A percentile compares a stretch with the other conserved stretches of the same genome.
Evolutionary conservation across 345 rosid genomes (phyloP).

Genomic region (Triadica sebifera): DNA sequence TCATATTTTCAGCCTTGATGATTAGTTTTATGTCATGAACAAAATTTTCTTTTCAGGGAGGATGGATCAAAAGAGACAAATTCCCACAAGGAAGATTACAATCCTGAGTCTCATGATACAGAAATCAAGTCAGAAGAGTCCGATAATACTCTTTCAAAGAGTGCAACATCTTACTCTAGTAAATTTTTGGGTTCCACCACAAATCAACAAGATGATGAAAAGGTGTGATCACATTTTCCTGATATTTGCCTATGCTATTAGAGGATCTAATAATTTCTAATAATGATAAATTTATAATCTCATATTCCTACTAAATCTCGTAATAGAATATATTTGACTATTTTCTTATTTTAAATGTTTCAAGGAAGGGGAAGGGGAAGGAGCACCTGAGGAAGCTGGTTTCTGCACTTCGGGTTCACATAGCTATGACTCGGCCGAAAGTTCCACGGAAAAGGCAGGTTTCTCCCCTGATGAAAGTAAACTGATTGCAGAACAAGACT

Average conservation of each 20-base stretch:
- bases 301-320: not conserved
- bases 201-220: conserved; percentile 24
- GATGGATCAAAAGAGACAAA: conserved; percentile 28
- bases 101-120: conserved; percentile 18
- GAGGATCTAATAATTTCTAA: no score
- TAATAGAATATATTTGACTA: not conserved
- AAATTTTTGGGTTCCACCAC: conserved; percentile 27
- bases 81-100: conserved; percentile 19
- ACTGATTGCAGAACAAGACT: conserved; percentile 21
- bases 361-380: not conserved
- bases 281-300: no score
- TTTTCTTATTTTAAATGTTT: not conserved
- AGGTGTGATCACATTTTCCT: conserved; percentile 25
- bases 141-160: conserved; percentile 18
- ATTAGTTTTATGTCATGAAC: not conserved
- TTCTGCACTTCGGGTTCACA: conserved; percentile 33
- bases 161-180: conserved; percentile 20
- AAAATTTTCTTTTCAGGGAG: conserved; percentile 31
- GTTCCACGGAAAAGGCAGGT: conserved; percentile 21
- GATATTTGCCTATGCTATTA: no score
- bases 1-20: not conserved
- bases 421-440: conserved; percentile 38
- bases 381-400: conserved; percentile 32
- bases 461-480: conserved; percentile 11
- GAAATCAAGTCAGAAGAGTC: conserved; percentile 38